Evolutionary conservation across 2,329 filamentous ascomycete genomes (phyloP).

Genomic region (Aspergillus sp.): DNA sequence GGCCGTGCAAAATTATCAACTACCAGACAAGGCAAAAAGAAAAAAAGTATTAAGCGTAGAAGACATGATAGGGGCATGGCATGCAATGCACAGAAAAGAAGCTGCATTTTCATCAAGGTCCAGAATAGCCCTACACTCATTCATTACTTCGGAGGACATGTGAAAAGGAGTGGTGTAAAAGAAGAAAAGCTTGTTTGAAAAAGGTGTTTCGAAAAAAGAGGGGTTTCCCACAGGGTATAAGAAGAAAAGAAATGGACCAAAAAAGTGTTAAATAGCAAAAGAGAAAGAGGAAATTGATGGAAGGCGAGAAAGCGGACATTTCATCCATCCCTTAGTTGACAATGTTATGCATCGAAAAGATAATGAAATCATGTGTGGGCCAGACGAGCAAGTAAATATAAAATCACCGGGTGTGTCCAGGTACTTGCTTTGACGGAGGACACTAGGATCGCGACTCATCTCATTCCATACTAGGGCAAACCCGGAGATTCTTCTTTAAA

Average conservation of each 20-base stretch:
- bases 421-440: no score
- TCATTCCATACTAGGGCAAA: no score
- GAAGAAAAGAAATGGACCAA: conserved; percentile 10
- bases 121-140: conserved; percentile 3
- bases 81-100: not conserved
- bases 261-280: not conserved
- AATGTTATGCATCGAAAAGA: not conserved
- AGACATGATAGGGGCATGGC: not conserved
- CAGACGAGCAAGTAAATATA: not conserved
- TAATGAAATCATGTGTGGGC: no score
- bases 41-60: not conserved
- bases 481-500: not conserved
- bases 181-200: conserved; percentile 3
- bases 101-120: not conserved
- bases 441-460: no score
- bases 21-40: not conserved
- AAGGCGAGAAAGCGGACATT: not conserved
- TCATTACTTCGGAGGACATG: conserved; percentile 2
- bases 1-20: not conserved
- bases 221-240: not conserved
- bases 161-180: not conserved
- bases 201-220: conserved; percentile 7
- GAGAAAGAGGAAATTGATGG: not conserved
- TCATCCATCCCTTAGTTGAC: not conserved
- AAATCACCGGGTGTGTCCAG: no score